These are phyloP conservation scores for Xylaria sp. DNA, from an alignment of 2,329 filamentous ascomycete species.

Conservation along the genomic window DNA sequence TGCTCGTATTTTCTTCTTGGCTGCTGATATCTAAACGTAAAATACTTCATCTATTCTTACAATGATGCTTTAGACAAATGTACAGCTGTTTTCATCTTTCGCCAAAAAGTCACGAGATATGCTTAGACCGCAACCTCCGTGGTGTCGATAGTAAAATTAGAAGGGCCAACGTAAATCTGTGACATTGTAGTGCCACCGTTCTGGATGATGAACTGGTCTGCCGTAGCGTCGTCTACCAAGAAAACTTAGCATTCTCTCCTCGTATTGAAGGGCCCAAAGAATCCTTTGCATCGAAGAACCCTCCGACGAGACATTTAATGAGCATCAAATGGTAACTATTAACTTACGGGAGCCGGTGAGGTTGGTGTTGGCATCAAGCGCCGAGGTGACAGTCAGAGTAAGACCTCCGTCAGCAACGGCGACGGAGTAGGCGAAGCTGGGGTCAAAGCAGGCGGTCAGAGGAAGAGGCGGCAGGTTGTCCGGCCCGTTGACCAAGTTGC, in stretches of 20 bases:
- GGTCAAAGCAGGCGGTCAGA: constrained; percentile 27
- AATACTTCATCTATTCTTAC: constrained; percentile 1
- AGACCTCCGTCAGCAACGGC: constrained; percentile 30
- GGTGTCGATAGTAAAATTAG: constrained; percentile 25
- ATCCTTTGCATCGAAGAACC: no score
- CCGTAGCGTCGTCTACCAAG: constrained; percentile 20
- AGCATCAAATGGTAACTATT: no score
- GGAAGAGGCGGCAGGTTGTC: constrained; percentile 29
- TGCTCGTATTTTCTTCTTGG: background rate
- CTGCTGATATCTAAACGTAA: background rate
- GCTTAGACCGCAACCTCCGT: constrained; percentile 23
- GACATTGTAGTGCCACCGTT: constrained; percentile 20
- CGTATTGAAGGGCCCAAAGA: no score
- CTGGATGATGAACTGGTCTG: constrained; percentile 21
- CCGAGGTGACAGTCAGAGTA: constrained; percentile 30
- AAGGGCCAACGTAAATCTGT: constrained; percentile 29
- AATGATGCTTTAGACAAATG: background rate
- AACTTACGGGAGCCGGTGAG: constrained; percentile 34
- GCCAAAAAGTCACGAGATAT: background rate
- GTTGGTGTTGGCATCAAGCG: constrained; percentile 28
- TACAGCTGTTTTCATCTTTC: background rate
- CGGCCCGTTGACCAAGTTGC: constrained; percentile 28
- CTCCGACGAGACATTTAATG: no score
- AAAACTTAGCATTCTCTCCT: constrained; percentile 12
- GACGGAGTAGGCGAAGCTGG: constrained; percentile 19